These are phyloP conservation scores for Cutaneotrichosporon sp. DNA, from an alignment of 1,284 basidiomycete genomes.

Conservation along the genomic window DNA sequence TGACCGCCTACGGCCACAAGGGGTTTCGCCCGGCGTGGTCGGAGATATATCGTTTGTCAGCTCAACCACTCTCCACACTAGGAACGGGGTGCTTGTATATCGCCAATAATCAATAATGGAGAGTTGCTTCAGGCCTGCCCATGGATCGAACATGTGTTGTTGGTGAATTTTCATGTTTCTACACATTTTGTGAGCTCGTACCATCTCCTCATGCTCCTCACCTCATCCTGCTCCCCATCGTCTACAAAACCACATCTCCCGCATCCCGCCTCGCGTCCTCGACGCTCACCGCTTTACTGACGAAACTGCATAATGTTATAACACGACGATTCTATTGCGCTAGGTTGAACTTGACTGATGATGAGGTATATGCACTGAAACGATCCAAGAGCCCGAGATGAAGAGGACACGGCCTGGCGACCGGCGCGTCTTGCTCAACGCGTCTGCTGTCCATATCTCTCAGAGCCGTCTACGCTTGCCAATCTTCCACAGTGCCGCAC, in stretches of 20 bases:
- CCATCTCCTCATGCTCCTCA: neutral
- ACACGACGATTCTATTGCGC: slow-evolving; percentile 5
- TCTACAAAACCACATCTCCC: neutral
- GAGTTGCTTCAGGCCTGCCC: too few relatives aligned
- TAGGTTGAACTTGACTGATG: slow-evolving; percentile 13
- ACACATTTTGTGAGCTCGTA: neutral
- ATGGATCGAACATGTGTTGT: too few relatives aligned
- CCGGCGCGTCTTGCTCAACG: neutral
- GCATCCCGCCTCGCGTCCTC: neutral
- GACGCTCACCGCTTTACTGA: neutral
- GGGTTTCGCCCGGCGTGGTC: too few relatives aligned
- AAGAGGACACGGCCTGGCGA: slow-evolving; percentile 1
- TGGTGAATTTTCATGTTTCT: too few relatives aligned
- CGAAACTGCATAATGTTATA: slow-evolving; percentile 12
- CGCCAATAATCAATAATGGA: too few relatives aligned
- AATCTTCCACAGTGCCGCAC: slow-evolving; percentile 82
- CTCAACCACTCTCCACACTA: too few relatives aligned
- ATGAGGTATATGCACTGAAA: neutral
- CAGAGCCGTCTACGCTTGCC: slow-evolving; percentile 31
- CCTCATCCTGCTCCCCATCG: too few relatives aligned
- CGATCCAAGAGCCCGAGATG: slow-evolving; percentile 11
- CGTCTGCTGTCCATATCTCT: neutral
- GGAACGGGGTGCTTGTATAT: too few relatives aligned
- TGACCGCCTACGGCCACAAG: too few relatives aligned
- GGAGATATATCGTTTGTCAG: too few relatives aligned